Conservation (phyloP, 805 yeast genomes). For the Barnettozyma botsteinii region DNA sequence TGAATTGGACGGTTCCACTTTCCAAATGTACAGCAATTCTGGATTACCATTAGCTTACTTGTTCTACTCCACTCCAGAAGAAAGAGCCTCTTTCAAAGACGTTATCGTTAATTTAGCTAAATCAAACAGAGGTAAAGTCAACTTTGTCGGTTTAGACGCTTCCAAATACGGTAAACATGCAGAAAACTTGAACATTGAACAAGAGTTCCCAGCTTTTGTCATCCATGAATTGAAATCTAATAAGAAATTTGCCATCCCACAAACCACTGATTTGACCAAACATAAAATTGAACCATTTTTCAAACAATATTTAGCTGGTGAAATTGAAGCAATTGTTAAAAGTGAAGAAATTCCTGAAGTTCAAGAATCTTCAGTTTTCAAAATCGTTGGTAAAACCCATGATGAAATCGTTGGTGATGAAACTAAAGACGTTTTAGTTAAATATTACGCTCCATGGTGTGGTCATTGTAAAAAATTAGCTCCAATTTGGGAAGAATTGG, state of each 20-base stretch:
- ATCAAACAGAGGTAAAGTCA: constrained; percentile 69
- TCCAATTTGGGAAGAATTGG: constrained; percentile 85
- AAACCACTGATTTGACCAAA: constrained; percentile 45
- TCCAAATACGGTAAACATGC: constrained; percentile 79
- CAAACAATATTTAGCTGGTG: constrained; percentile 55
- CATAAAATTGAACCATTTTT: constrained; percentile 58
- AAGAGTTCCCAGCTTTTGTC: constrained; percentile 84
- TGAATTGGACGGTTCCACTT: constrained; percentile 78
- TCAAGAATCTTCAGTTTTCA: constrained; percentile 70
- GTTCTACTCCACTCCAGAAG: constrained; percentile 68
- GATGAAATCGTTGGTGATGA: constrained; percentile 55
- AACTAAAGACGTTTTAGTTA: constrained; percentile 69
- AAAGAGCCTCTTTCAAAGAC: constrained; percentile 50
- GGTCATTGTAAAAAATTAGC: constrained; percentile 93
- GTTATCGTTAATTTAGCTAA: constrained; percentile 61
- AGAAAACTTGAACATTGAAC: constrained; percentile 73
- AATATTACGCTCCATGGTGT: constrained; percentile 97
- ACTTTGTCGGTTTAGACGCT: constrained; percentile 88
- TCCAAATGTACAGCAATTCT: constrained; percentile 64
- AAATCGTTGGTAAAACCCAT: constrained; percentile 80
- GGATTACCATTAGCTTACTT: constrained; percentile 80
- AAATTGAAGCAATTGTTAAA: constrained; percentile 67
- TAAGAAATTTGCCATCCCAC: constrained; percentile 74
- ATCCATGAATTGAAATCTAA: constrained; percentile 68
- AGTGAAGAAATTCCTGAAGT: constrained; percentile 80